phyloP scores from a whole-genome alignment of 805 yeast species.

The Kuraishia molischiana region DNA sequence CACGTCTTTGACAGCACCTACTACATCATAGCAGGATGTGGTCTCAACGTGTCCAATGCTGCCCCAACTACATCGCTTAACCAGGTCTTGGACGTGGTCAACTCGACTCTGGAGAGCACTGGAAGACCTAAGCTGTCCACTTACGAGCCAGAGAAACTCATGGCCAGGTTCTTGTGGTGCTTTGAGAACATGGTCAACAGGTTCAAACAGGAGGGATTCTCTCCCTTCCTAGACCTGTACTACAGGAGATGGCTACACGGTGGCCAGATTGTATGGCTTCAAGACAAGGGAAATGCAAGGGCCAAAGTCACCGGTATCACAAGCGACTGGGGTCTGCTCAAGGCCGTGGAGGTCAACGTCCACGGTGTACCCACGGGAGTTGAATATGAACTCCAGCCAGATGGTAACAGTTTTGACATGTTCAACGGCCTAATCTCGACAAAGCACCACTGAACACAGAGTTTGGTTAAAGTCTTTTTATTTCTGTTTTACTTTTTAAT shows the following conservation, averaged over 20 bases:
- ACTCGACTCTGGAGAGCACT: slow-evolving; percentile 32
- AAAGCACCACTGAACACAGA: slow-evolving; percentile 19
- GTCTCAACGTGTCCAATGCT: slow-evolving; percentile 73
- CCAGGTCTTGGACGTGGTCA: slow-evolving; percentile 51
- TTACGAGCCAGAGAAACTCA: slow-evolving; percentile 32
- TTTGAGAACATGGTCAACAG: slow-evolving; percentile 51
- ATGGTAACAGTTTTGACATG: slow-evolving; percentile 95
- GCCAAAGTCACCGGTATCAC: slow-evolving; percentile 79
- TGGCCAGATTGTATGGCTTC: slow-evolving; percentile 61
- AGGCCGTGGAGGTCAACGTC: slow-evolving; percentile 57
- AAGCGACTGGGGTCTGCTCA: slow-evolving; percentile 70
- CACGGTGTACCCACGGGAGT: slow-evolving; percentile 40
- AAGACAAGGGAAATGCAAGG: slow-evolving; percentile 26
- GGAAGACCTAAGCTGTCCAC: slow-evolving; percentile 22
- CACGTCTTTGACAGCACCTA: slow-evolving; percentile 52
- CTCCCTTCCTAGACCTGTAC: slow-evolving; percentile 57
- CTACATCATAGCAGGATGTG: slow-evolving; percentile 73
- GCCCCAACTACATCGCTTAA: slow-evolving; percentile 91
- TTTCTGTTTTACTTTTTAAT: background rate
- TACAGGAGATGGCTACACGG: slow-evolving; percentile 83
- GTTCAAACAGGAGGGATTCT: slow-evolving; percentile 58
- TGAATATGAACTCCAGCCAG: slow-evolving; percentile 76
- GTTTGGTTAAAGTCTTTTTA: background rate
- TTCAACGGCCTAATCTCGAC: slow-evolving; percentile 77
- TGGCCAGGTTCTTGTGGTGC: slow-evolving; percentile 61